phyloP scores from a whole-genome alignment of 495 filamentous ascomycete species.

The Daldinia grandis region DNA sequence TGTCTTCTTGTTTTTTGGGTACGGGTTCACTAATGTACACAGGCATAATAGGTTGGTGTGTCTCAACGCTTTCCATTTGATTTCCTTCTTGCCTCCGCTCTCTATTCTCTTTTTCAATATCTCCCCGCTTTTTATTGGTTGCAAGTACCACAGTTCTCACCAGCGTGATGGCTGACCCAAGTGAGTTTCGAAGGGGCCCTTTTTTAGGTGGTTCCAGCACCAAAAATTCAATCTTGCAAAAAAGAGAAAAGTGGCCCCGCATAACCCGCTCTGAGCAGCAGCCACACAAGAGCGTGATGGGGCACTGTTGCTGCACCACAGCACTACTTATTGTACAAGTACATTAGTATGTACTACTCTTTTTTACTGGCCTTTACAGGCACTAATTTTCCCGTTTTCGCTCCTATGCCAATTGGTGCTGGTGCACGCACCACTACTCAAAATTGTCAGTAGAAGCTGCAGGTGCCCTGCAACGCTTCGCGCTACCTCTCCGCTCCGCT shows the following conservation, averaged over 20 bases:
- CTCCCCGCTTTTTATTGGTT: conserved; percentile 34
- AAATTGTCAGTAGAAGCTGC: conserved; percentile 42
- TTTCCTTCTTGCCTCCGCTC: conserved; percentile 45
- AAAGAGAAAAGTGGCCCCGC: conserved; percentile 20
- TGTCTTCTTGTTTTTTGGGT: conserved; percentile 30
- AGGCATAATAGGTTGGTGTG: conserved; percentile 44
- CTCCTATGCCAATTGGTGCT: conserved; percentile 38
- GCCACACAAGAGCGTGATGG: conserved; percentile 32
- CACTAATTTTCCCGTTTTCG: conserved; percentile 36
- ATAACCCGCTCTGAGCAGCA: conserved; percentile 23
- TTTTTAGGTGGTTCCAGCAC: conserved; percentile 38
- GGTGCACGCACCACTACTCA: conserved; percentile 42
- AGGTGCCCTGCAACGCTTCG: conserved; percentile 40
- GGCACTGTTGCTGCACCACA: conserved; percentile 40
- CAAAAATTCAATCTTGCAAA: conserved; percentile 20
- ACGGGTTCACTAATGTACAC: conserved; percentile 27
- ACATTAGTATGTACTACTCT: conserved; percentile 29
- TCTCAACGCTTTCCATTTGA: conserved; percentile 42
- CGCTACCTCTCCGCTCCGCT: conserved; percentile 37
- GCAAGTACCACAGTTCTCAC: conserved; percentile 28
- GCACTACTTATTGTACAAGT: conserved; percentile 19
- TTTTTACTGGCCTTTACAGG: conserved; percentile 26
- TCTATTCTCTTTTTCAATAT: conserved; percentile 27
- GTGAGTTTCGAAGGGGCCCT: conserved; percentile 30
- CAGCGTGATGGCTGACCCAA: conserved; percentile 24